phyloP scores from a whole-genome alignment of 2,329 filamentous ascomycete genomes.

The Aspergillus vadensis region DNA sequence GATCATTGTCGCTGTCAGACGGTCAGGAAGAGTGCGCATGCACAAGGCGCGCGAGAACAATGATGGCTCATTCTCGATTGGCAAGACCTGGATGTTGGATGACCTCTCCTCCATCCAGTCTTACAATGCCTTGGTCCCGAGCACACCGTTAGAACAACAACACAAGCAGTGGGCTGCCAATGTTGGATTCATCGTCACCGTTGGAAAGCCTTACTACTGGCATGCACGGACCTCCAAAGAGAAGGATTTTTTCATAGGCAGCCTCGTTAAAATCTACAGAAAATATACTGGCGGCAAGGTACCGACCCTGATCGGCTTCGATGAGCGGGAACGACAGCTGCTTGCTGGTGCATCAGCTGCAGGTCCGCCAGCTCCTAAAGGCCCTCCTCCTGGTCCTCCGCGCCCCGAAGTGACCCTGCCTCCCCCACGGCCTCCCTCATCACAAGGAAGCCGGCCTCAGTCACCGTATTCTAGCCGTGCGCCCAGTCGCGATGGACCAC shows the following conservation, averaged over 20 bases:
- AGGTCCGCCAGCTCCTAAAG: conserved; percentile 22
- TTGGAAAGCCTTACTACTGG: conserved; percentile 97
- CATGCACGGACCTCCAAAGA: conserved; percentile 90
- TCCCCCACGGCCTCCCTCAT: conserved; percentile 32
- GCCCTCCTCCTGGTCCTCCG: conserved; percentile 25
- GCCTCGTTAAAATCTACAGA: conserved; percentile 90
- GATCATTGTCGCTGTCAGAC: conserved; percentile 90
- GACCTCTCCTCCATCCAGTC: conserved; percentile 83
- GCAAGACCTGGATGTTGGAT: conserved; percentile 97
- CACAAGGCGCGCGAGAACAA: conserved; percentile 96
- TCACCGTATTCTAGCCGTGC: conserved; percentile 36
- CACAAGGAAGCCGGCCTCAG: conserved; percentile 30
- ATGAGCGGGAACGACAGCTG: conserved; percentile 73
- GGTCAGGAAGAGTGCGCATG: conserved; percentile 87
- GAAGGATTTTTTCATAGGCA: conserved; percentile 98
- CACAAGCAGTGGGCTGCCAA: conserved; percentile 76
- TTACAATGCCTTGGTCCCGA: conserved; percentile 65
- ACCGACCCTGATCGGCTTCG: conserved; percentile 81
- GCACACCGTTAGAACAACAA: conserved; percentile 61
- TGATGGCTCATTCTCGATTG: conserved; percentile 93
- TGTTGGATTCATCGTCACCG: conserved; percentile 81
- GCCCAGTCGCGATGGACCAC: conserved; percentile 41
- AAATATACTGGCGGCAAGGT: conserved; percentile 90
- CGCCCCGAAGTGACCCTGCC: conserved; percentile 27
- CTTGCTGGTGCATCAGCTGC: conserved; percentile 59